These are phyloP conservation scores for Citrus mangshanensis DNA, from an alignment of 345 rosid genomes.

Conservation along the genomic window DNA sequence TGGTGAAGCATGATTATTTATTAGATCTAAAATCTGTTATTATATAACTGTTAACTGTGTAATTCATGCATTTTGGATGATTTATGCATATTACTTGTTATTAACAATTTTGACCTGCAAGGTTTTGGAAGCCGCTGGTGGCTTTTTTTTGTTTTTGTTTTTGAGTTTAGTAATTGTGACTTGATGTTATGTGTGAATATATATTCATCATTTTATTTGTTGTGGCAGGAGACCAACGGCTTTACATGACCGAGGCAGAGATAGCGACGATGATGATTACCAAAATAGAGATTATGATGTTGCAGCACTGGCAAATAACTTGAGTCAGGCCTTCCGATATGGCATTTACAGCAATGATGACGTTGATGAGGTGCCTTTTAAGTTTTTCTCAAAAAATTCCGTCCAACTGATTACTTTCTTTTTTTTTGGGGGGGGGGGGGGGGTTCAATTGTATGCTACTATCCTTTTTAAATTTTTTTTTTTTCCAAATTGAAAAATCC, in stretches of 20 bases:
- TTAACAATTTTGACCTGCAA: background rate
- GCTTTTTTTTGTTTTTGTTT: background rate
- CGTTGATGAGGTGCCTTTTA: conserved; percentile 62
- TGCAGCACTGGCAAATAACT: conserved; percentile 86
- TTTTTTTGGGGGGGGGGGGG: no score
- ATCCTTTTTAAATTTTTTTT: background rate
- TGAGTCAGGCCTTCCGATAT: conserved; percentile 89
- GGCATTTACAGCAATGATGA: conserved; percentile 81
- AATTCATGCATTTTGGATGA: background rate
- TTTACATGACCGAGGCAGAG: conserved; percentile 73
- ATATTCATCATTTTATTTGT: background rate
- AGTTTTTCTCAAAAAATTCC: no score
- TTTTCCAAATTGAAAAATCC: background rate
- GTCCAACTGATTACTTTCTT: no score
- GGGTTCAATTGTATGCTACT: background rate
- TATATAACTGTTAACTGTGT: background rate
- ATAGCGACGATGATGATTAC: conserved; percentile 91
- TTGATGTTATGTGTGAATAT: background rate
- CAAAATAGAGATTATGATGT: conserved; percentile 96
- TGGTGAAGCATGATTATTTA: background rate
- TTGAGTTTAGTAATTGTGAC: background rate
- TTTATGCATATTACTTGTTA: background rate
- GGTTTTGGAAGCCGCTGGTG: background rate
- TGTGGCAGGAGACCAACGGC: conserved; percentile 84
- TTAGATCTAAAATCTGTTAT: background rate